Evolutionary conservation across 768 basidiomycete species (phyloP), one percentile per base, ranked within the genome.

Genomic region (Pisolithus albus): DNA sequence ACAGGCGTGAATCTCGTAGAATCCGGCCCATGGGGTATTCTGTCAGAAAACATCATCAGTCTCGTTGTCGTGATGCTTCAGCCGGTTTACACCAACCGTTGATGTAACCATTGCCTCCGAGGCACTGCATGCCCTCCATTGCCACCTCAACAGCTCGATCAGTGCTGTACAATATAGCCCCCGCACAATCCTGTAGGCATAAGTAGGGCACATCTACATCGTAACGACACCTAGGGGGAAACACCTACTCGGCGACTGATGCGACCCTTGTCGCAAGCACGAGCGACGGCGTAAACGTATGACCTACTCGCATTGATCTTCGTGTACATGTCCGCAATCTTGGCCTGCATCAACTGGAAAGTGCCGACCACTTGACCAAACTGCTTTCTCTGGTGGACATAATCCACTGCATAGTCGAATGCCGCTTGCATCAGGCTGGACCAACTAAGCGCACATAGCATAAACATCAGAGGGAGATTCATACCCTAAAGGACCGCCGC

Each of bases 41-140:
- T 93, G 59, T 7, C 32, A 41, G 49, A 24, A 42, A 2, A 28
- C 26, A 16, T 58, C 26, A 16, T 58, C 32, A 52, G 51, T 38
- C 32, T 28, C 24, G 45, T 18, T n/a, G 24, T 16, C 4, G 26
- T 2, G n/a, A n/a, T 38, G 36, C 37, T 50, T 21, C 18, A 13
- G 15, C 26, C 6, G 37, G 8, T 37, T 23, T 51, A 54, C 15
- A 64, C 75, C 57, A 49, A 87, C 91, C 91, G 56, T 95, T 95
- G 67, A 93, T 93, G 65, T 95, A 97, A 11, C 93, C 94, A 63
- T 96, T 96, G 7, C 94, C 93, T 46, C 93, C 92, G 40, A 95
- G 74, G 62, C 90, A 93, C 61, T 95, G 93, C 86, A 92, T 92
- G 8, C 82, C 89, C 62, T 94, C 92, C 60, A 90, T 70, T 4